Evolutionary conservation across 2,329 filamentous ascomycete genomes (phyloP).

Genomic region (Karstenula rhodostoma): DNA sequence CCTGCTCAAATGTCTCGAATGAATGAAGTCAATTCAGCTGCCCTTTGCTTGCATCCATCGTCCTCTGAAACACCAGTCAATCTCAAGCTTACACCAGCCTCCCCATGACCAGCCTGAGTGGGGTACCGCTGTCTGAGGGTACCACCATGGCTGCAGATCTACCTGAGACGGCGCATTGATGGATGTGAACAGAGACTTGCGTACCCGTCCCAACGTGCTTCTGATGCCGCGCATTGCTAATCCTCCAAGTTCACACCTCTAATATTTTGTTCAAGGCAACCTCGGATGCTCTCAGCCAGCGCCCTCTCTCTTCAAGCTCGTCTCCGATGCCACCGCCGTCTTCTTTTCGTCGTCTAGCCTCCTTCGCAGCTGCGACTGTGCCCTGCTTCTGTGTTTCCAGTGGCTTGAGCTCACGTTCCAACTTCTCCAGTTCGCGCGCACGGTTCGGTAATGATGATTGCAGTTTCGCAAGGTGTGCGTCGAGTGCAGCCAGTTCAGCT

Average conservation of each 20-base stretch:
- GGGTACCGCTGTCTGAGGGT: not conserved
- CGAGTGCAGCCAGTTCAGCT: constrained; percentile 51
- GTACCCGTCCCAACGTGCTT: not conserved
- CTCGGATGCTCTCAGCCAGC: constrained; percentile 79
- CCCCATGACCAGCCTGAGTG: not conserved
- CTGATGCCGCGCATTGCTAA: not conserved
- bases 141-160: not conserved
- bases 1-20: not conserved
- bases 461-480: constrained; percentile 57
- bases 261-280: constrained; percentile 68
- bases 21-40: not conserved
- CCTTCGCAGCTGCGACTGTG: constrained; percentile 72
- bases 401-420: constrained; percentile 73
- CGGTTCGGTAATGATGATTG: constrained; percentile 70
- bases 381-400: constrained; percentile 73
- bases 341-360: constrained; percentile 74
- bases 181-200: not conserved
- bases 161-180: not conserved
- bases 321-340: constrained; percentile 70
- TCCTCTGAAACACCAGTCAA: too few species aligned
- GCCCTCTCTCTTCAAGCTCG: constrained; percentile 76
- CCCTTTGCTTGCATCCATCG: not conserved
- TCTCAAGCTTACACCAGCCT: not conserved
- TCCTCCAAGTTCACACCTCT: constrained; percentile 55
- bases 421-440: constrained; percentile 70